phyloP scores from a whole-genome alignment of 2,329 filamentous ascomycete genomes.

The Magnaporthiopsis rhizophila region DNA sequence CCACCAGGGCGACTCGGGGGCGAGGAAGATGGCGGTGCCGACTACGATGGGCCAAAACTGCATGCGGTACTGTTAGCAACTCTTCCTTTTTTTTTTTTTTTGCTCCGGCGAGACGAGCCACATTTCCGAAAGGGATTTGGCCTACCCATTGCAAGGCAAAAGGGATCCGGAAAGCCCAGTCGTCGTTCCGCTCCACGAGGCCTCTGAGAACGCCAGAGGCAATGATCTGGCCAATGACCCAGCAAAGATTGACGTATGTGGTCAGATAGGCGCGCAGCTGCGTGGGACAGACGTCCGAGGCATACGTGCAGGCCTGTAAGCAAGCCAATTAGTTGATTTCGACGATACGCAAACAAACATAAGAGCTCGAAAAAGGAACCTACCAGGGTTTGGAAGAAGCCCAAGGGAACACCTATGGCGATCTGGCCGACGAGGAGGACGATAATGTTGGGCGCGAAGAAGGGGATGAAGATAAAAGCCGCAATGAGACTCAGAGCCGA shows the following conservation, averaged over 20 bases:
- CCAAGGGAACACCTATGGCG: conserved; percentile 19
- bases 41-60: conserved; percentile 32
- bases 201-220: conserved; percentile 31
- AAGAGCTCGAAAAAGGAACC: neutral
- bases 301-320: conserved; percentile 24
- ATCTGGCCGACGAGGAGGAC: conserved; percentile 41
- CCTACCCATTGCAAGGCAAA: conserved; percentile 38
- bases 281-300: conserved; percentile 40
- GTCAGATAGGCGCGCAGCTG: conserved; percentile 44
- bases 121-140: neutral
- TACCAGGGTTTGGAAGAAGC: conserved; percentile 8
- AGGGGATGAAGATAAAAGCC: conserved; percentile 43
- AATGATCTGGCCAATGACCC: conserved; percentile 47
- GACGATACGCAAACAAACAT: neutral
- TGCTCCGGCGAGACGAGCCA: too few species aligned
- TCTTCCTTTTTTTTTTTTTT: too few species aligned
- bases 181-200: conserved; percentile 22
- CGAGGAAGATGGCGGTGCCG: conserved; percentile 29
- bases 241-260: conserved; percentile 49
- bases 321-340: neutral
- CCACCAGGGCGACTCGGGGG: conserved; percentile 42
- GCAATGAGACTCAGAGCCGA: conserved; percentile 36
- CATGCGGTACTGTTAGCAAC: neutral
- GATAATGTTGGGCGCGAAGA: conserved; percentile 40
- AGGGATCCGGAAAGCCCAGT: conserved; percentile 39